Percentiles rank a stretch among this genome's conserved stretches.
Conservation (phyloP, 1,139 yeast species). For the Yamadazyma kanchanaburiensis region DNA sequence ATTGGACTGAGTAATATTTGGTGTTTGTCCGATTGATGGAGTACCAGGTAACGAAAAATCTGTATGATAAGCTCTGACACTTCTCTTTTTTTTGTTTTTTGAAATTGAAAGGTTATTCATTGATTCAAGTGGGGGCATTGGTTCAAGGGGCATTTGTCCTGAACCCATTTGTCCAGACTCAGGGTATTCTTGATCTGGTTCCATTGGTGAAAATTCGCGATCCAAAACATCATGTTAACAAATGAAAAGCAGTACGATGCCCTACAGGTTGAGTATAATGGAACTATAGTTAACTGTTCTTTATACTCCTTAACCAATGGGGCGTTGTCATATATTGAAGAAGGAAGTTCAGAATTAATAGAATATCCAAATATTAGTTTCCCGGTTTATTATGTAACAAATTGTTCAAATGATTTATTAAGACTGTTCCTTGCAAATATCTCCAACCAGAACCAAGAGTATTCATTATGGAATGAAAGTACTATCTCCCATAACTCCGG, state of each 20-base stretch:
- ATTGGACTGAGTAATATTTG: not conserved
- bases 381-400: slow-evolving; percentile 43
- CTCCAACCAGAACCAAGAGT: not conserved
- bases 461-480: slow-evolving; percentile 8
- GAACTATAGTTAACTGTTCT: slow-evolving; percentile 31
- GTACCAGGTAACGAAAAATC: slow-evolving; percentile 5
- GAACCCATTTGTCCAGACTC: not conserved
- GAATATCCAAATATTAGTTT: slow-evolving; percentile 17
- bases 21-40: slow-evolving; percentile 1
- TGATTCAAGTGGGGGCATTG: slow-evolving; percentile 1
- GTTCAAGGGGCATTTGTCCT: not conserved
- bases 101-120: slow-evolving; percentile 3
- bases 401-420: slow-evolving; percentile 25
- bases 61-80: slow-evolving; percentile 44
- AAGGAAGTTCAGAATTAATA: slow-evolving; percentile 7
- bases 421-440: slow-evolving; percentile 1
- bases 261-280: slow-evolving; percentile 8
- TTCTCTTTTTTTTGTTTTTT: slow-evolving; percentile 33
- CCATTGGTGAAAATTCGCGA: not conserved
- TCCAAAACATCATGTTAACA: not conserved
- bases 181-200: not conserved
- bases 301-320: slow-evolving; percentile 38
- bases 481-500: slow-evolving; percentile 34
- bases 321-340: slow-evolving; percentile 14
- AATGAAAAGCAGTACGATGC: not conserved